Evolutionary conservation across 2,329 filamentous ascomycete genomes (phyloP), one percentile per base, ranked within the genome.

Genomic region (Sclerotinia sclerotiorum): DNA sequence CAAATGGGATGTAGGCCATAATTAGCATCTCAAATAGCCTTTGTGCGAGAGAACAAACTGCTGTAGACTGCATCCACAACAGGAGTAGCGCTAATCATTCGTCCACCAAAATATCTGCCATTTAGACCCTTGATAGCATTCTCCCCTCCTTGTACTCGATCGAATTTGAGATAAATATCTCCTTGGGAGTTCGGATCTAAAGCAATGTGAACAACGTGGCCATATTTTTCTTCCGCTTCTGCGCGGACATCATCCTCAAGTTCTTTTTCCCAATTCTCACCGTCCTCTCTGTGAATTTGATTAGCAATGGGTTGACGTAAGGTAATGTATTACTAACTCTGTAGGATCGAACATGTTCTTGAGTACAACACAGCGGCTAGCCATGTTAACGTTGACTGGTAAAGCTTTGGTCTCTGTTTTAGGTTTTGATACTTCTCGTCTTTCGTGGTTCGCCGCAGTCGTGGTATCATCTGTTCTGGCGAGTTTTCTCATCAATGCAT

Each of bases 1-100:
- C 63, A 67, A 69, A 46, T 68, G 39, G 68, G 68, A 67, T 56
- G 67, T 63, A 69, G 72, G 72, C 70, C 70, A 70, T 70, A 65
- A 77, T 77, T 77, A 77, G 76, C 74, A 76, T 75, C 83, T 85
- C 82, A 94, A 76, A 93, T 91, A 80, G 90, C 90, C 81, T 91
- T 91, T 76, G 90, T 92, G 79, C 91, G 90, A 81, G 90, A 91
- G 84, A 95, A 97, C 81, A 97, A 88, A 85, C 91, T 96, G 88
- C 92, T 95, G 88, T 98, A 99, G 82, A 99, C 93, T 77, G 94
- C 94, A 81, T 99, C 95, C 80, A 98, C 94, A 82, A 99, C 93
- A 80, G 94, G 95, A 73, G 93, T 91, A 76, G 94, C 95, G 79
- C 91, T 94, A 80, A 99, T 97, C 84, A 92, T 93, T 77, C 90